Evolutionary conservation across 257 asterid genomes (phyloP), one percentile per base, ranked within the genome.

Genomic region (Solanum chiquidenum): DNA sequence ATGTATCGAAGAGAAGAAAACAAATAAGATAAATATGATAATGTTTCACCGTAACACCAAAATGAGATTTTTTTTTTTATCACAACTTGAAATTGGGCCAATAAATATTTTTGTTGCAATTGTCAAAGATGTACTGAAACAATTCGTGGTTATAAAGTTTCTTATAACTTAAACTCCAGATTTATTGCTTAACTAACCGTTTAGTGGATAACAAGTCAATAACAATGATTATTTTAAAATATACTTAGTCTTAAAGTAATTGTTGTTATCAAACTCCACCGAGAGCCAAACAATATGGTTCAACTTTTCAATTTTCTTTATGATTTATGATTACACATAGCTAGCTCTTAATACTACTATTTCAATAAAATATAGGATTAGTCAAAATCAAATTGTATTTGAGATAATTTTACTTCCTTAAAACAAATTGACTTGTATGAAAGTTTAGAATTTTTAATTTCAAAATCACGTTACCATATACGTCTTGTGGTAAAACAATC

Each of bases 251-350:
- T 52, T 38, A 82, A 82, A 82, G 85, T 82, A 49, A 82, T 82
- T 82, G 85, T 49, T 49, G 35, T 49, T 82, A 82, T 82, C 85
- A 49, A 82, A 49, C 85, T 82, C 85, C 85, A 82, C 85, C 69
- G 20, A 82, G 40, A 49, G 69, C 31, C 85, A 46, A 46, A 46
- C 68, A 29, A 82, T 79, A n/a, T 42, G 37, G 42, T 49, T 82
- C 68, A 16, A 82, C 40, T 14, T 80, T 9, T 42, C 84, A 29
- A 46, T 27, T 80, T 46, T 46, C 85, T 25, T 9, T 40, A 25
- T 44, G 18, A 79, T 44, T 44, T 79, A 79, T 79, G 66, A 79
- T 79, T 44, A 44, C 40, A 79, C 64, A 14, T 75, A 6, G 27
- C 10, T 13, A 6, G 27, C 10, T 13, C 11, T 29, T 3, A 69